Percentiles rank a stretch among this genome's conserved stretches.
phyloP scores from a whole-genome alignment of 1,284 basidiomycete species.

The Apiotrichum montevideense region DNA sequence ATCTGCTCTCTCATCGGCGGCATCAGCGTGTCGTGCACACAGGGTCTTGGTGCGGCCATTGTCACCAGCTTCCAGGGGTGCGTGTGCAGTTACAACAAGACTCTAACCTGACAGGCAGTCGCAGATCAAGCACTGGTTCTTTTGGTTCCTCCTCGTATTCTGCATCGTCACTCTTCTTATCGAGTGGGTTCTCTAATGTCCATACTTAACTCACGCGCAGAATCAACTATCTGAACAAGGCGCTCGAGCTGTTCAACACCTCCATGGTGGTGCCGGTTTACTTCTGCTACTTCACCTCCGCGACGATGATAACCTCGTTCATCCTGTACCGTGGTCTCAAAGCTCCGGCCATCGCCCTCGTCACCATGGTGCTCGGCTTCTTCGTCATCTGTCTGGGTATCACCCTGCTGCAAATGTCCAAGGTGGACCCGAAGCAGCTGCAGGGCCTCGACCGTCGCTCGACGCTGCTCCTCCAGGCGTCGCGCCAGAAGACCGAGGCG shows the following conservation, averaged over 20 bases:
- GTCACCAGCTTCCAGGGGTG: conserved; percentile 76
- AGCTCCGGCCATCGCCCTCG: conserved; percentile 64
- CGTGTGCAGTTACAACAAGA: conserved; percentile 38
- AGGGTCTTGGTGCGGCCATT: conserved; percentile 86
- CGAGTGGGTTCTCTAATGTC: conserved; percentile 21
- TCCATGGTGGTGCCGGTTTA: conserved; percentile 73
- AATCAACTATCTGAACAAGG: conserved; percentile 94
- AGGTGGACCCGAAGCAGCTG: conserved; percentile 56
- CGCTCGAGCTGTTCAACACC: conserved; percentile 86
- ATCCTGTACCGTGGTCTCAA: conserved; percentile 87
- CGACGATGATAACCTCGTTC: conserved; percentile 77
- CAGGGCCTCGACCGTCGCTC: conserved; percentile 69
- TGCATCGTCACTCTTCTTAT: conserved; percentile 65
- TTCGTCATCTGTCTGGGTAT: conserved; percentile 64
- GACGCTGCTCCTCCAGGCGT: conserved; percentile 75
- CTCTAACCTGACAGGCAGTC: conserved; percentile 30
- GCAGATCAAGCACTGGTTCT: conserved; percentile 60
- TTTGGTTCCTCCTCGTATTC: conserved; percentile 79
- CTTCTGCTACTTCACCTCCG: conserved; percentile 69
- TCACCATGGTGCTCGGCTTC: conserved; percentile 87
- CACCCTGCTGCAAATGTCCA: conserved; percentile 92
- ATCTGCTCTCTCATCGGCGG: conserved; percentile 97
- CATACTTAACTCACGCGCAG: conserved; percentile 39
- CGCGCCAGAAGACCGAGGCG: conserved; percentile 59
- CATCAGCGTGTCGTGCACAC: conserved; percentile 90